Base-by-base conservation (phyloP, 257 asterid genomes). In the Lavandula angustifolia region DNA sequence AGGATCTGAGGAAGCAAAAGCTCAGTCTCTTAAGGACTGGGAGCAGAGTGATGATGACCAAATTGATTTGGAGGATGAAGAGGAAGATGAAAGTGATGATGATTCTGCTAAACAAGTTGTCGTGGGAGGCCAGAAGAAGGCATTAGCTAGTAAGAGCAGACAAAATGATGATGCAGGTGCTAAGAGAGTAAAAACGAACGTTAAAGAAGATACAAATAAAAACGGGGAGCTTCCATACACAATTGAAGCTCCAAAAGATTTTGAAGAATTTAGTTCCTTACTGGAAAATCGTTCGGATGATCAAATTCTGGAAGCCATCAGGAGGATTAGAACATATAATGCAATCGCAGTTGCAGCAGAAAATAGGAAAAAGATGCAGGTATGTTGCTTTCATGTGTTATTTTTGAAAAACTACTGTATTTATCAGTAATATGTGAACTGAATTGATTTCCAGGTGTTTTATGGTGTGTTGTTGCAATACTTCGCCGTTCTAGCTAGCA, bases 1-100 rank as follows among this genome's bases (percentile, higher is more conserved):
- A 40, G 60, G 60, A 54, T 73, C 56, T 62, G 86, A 66, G 53
- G 32, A 54, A 68, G 83, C 64, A 54, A 78, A 73, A 69, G 64
- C 73, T 54, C 78, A 54, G 53, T 72, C 87, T 61, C 68, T 87
- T 53, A 87, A 82, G 75, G 99, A 89, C 81, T 92, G 99, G 99
- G 99, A 94, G 72, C 96, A 90, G 75, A 94, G 97, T 81, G 96
- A 90, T 35, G 98, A 88, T 67, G 98, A 92, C 31, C 47, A 75
- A 46, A 54, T 85, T 48, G 85, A 80, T 62, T 57, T 76, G 66
- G 89, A 83, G 71, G 92, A 87, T 0, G 85, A 70, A 18, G 79
- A 78, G 37, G 79, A 73, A 9, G 80, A 64, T 37, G 78, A 75
- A 0, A 68, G 46, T n/a, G 80, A 60, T 66, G 70, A 60, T 53